These are phyloP conservation scores for Rhizodiscina lignyota DNA, from an alignment of 495 filamentous ascomycete genomes.

Conservation along the genomic window DNA sequence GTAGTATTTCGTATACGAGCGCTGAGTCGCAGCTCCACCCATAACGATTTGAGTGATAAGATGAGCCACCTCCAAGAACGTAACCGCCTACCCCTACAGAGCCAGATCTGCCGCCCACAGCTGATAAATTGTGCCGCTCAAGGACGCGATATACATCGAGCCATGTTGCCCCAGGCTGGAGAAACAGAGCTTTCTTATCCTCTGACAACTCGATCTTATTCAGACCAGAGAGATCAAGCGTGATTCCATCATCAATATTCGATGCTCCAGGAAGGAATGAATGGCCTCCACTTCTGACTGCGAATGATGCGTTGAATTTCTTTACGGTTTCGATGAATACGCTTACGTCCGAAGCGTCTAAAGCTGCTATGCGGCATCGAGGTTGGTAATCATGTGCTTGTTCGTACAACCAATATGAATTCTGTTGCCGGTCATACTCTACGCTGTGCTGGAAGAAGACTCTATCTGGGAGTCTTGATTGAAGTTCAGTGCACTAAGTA, in stretches of 20 bases:
- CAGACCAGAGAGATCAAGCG: constrained; percentile 17
- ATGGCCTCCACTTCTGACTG: constrained; percentile 21
- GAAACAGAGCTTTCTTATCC: neutral
- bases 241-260: constrained; percentile 19
- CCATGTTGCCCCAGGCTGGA: constrained; percentile 6
- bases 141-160: constrained; percentile 3
- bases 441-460: too few species aligned
- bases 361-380: too few species aligned
- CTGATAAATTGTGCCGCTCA: constrained; percentile 1
- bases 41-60: constrained; percentile 35
- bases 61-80: constrained; percentile 7
- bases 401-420: too few species aligned
- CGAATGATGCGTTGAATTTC: constrained; percentile 10
- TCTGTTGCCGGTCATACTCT: too few species aligned
- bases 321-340: constrained; percentile 1
- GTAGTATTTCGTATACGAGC: constrained; percentile 31
- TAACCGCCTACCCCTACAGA: constrained; percentile 28
- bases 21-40: constrained; percentile 33
- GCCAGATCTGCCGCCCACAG: constrained; percentile 7
- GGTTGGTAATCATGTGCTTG: too few species aligned
- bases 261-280: constrained; percentile 10
- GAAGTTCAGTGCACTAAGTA: too few species aligned
- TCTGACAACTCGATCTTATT: constrained; percentile 1
- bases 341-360: constrained; percentile 2
- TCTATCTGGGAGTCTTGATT: too few species aligned